A percentile compares a stretch with the other conserved stretches of the same genome.
Conservation (phyloP, 139 green algal genomes). For the Medakamo hakoo region DNA sequence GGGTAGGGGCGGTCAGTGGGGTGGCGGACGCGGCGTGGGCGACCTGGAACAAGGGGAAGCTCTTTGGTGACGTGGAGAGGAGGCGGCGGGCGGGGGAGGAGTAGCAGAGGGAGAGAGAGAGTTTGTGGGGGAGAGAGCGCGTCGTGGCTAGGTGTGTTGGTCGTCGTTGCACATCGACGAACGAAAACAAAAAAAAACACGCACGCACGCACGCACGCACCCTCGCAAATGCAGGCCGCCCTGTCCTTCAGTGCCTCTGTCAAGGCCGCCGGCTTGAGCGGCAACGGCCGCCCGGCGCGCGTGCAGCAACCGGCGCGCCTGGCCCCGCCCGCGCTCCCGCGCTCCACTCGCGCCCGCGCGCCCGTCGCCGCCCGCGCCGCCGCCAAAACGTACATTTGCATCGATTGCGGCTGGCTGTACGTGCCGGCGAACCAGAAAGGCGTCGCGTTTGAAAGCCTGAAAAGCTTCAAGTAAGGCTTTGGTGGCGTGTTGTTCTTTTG, state of each 20-base stretch:
- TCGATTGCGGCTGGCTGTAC: conserved; percentile 12
- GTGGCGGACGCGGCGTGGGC: neutral
- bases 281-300: too few species aligned
- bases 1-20: too few species aligned
- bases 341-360: neutral
- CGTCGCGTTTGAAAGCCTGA: neutral
- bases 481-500: neutral
- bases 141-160: neutral
- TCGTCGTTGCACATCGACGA: neutral
- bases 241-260: conserved; percentile 8
- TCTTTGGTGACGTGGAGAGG: neutral
- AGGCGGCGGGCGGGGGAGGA: neutral
- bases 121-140: neutral
- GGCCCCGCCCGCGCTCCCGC: neutral
- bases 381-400: conserved; percentile 14
- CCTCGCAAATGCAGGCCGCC: conserved; percentile 1
- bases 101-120: neutral
- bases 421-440: neutral
- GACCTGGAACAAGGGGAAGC: neutral
- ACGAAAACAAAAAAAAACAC: neutral
- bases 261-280: conserved; percentile 3
- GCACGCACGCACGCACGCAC: neutral
- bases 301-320: neutral
- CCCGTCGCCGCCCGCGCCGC: conserved; percentile 1
- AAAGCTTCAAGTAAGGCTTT: neutral